Conservation (phyloP, 176 grass and related monocot genomes). For the Aegilops tauschii region DNA sequence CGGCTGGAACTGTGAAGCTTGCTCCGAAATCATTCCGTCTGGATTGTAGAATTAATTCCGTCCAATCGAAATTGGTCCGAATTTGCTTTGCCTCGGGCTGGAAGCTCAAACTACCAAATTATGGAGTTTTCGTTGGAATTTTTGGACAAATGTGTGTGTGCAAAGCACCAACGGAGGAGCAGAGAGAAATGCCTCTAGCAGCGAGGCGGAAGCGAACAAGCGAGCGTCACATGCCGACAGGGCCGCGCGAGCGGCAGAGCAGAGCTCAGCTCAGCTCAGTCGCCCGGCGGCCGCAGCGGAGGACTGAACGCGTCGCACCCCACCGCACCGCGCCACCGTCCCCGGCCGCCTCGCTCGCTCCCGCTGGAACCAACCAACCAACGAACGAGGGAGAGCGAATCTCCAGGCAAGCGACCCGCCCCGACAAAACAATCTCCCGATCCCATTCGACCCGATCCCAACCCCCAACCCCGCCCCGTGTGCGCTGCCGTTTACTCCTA, state of each 20-base stretch:
- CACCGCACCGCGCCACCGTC: not conserved
- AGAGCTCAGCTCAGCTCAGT: not conserved
- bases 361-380: too few species aligned
- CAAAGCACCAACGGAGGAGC: too few species aligned
- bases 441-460: not conserved
- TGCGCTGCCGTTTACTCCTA: too few species aligned
- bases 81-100: too few species aligned
- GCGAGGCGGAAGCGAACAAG: not conserved
- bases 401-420: not conserved
- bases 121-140: too few species aligned
- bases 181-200: not conserved
- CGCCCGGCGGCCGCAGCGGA: not conserved
- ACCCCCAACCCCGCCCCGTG: not conserved
- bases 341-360: not conserved
- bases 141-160: too few species aligned
- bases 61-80: too few species aligned
- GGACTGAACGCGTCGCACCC: not conserved
- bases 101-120: too few species aligned
- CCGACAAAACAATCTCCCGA: slow-evolving; percentile 3
- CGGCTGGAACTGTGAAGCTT: too few species aligned
- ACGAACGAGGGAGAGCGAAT: not conserved
- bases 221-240: not conserved
- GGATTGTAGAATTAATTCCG: too few species aligned
- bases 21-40: too few species aligned
- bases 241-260: not conserved